A percentile compares a stretch with the other conserved stretches of the same genome.
Evolutionary conservation across 2,329 filamentous ascomycete genomes (phyloP).

Genomic region (Alternaria triticina): DNA sequence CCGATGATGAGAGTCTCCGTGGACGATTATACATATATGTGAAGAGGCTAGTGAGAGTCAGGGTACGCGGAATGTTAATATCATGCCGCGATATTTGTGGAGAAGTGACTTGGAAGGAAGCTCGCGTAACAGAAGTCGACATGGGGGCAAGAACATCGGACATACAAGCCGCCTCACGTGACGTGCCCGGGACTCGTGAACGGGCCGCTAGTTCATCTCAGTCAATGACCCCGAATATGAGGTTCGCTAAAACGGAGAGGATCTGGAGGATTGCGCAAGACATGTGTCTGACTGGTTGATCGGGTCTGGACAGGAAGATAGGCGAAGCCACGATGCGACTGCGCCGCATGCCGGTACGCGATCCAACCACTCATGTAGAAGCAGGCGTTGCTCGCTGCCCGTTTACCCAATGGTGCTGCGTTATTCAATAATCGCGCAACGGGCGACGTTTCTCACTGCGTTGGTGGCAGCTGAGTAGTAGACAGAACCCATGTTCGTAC

Average conservation of each 20-base stretch:
- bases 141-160: not conserved
- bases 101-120: not conserved
- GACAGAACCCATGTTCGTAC: not conserved
- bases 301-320: not conserved
- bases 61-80: not conserved
- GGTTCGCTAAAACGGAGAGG: not conserved
- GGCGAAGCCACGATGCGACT: not conserved
- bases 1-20: not conserved
- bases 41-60: not conserved
- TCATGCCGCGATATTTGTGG: not conserved
- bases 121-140: not conserved
- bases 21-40: not conserved
- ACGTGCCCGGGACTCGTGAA: not conserved
- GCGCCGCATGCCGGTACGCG: not conserved
- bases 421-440: not conserved
- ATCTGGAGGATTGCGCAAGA: not conserved
- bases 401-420: not conserved
- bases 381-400: not conserved
- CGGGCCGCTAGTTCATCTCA: not conserved
- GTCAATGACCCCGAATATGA: not conserved
- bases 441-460: not conserved
- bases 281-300: not conserved
- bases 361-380: not conserved
- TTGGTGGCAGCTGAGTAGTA: not conserved
- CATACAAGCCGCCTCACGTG: not conserved